Base-by-base conservation (phyloP, 2,329 filamentous ascomycete genomes). In the Trichoderma brevicompactum region DNA sequence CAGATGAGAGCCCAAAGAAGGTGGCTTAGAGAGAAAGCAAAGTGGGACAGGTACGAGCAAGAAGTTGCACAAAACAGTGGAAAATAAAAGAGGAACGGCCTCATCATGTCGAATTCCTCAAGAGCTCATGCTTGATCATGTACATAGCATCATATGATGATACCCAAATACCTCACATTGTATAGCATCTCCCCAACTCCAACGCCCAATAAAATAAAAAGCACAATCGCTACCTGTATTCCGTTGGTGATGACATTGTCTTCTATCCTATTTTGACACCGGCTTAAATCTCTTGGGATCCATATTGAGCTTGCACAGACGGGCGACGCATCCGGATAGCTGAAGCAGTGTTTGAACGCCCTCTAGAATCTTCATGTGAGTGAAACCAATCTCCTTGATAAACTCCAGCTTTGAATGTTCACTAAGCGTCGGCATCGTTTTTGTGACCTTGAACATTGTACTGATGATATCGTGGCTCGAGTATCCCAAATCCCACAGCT, bases 391-490 rank as follows among this genome's bases (percentile, higher is more conserved):
- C 80, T 97, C 95, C 80, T 93, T 94, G 80, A 98, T 96, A 72
- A 98, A 99, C 76, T 98, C 94, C 68, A 99, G 83, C 81, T 97
- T 97, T 15, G 93, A 89, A 77, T 98, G 93, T 79, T 99, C 95
- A 70, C 92, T 95, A 65, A 99, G 81, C 1, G 90, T 92, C 2
- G 92, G 91, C 66, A 98, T 93, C 1, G 93, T 96, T 82, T 98
- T 99, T 52, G 95, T 98, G 67, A 99, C 95, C 74, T 90, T 89
- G 83, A 99, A 98, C 95, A 99, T 99, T 68, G 94, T 99, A 79
- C 91, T 96, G 78, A 99, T 96, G 72, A 99, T 97, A 77, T 99
- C 95, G 80, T 99, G 94, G 72, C 92, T 96, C n/a, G 92, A 97
- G 80, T 99, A 99, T 13, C 95, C 95, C 67, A 98, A 81, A 67